Conservation (phyloP, 1,139 yeast species). For the Sugiyamaella paludigena region DNA sequence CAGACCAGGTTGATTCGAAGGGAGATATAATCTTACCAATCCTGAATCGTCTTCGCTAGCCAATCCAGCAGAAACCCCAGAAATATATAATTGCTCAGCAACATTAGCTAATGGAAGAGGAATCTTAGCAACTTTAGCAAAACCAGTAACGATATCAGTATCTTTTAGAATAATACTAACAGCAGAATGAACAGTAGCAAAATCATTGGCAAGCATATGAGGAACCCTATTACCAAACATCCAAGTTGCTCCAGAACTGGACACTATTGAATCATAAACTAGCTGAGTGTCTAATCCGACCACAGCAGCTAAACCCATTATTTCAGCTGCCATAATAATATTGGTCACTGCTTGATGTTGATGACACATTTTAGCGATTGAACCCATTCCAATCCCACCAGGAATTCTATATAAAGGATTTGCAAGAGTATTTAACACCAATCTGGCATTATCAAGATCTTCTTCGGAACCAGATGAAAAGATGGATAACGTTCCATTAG, state of each 20-base stretch:
- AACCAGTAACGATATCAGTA: conserved; percentile 15
- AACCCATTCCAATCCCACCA: conserved; percentile 18
- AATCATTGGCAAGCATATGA: conserved; percentile 17
- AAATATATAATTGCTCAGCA: conserved; percentile 17
- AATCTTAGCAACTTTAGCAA: conserved; percentile 12
- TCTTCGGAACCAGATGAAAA: conserved; percentile 15
- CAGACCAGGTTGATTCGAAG: conserved; percentile 6
- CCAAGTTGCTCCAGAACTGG: conserved; percentile 16
- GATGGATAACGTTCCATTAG: conserved; percentile 15
- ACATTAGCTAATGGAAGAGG: conserved; percentile 15
- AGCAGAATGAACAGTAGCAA: conserved; percentile 18
- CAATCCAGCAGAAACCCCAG: conserved; percentile 8
- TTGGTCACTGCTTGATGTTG: conserved; percentile 19
- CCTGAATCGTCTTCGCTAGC: conserved; percentile 17
- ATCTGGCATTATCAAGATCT: conserved; percentile 11
- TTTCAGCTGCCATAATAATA: conserved; percentile 16
- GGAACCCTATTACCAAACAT: conserved; percentile 20
- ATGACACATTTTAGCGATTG: conserved; percentile 18
- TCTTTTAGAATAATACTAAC: conserved; percentile 17
- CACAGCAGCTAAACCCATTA: conserved; percentile 14
- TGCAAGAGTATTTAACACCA: conserved; percentile 9
- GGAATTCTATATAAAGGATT: conserved; percentile 17
- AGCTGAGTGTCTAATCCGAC: conserved; percentile 12
- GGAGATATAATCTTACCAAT: conserved; percentile 13
- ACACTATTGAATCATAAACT: conserved; percentile 12